These are phyloP conservation scores for Sporothrix protearum DNA, from an alignment of 2,329 filamentous ascomycete genomes.

Conservation along the genomic window DNA sequence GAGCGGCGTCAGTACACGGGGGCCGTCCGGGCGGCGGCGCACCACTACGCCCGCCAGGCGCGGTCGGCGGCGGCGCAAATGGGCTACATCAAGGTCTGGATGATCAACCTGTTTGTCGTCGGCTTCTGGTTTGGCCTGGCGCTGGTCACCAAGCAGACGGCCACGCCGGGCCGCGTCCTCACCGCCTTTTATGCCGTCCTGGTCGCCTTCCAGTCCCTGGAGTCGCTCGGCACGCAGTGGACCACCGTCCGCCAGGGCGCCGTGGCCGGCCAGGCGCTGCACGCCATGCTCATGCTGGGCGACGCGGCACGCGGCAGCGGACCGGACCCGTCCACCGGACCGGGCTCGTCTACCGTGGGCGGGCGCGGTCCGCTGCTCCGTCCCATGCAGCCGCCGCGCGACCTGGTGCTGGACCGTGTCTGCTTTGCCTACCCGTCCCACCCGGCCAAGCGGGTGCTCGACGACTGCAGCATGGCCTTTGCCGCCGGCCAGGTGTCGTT, in stretches of 20 bases:
- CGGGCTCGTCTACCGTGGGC: too few relatives aligned
- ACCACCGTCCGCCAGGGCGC: conserved; percentile 76
- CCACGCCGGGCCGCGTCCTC: conserved; percentile 64
- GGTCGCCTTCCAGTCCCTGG: conserved; percentile 69
- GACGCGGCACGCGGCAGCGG: too few relatives aligned
- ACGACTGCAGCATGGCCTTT: conserved; percentile 64
- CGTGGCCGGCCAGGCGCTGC: conserved; percentile 63
- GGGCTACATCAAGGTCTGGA: conserved; percentile 69
- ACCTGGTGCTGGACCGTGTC: conserved; percentile 68
- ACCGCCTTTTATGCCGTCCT: conserved; percentile 84
- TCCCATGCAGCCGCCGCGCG: conserved; percentile 53
- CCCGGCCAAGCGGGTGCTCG: conserved; percentile 56
- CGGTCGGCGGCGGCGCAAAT: conserved; percentile 54
- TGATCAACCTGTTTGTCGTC: conserved; percentile 74
- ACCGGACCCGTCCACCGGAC: too few relatives aligned
- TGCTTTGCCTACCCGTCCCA: conserved; percentile 78
- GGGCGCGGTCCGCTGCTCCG: too few relatives aligned
- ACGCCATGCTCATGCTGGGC: conserved; percentile 22
- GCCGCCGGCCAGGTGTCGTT: conserved; percentile 70
- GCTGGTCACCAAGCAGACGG: conserved; percentile 58
- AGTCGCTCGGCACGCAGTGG: conserved; percentile 71
- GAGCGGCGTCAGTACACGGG: conserved; percentile 64
- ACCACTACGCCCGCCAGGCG: conserved; percentile 64
- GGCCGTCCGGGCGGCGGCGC: conserved; percentile 32
- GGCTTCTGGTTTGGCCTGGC: conserved; percentile 85